These are phyloP conservation scores for Alternaria sp. DNA, from an alignment of 2,329 filamentous ascomycete genomes.

Conservation along the genomic window DNA sequence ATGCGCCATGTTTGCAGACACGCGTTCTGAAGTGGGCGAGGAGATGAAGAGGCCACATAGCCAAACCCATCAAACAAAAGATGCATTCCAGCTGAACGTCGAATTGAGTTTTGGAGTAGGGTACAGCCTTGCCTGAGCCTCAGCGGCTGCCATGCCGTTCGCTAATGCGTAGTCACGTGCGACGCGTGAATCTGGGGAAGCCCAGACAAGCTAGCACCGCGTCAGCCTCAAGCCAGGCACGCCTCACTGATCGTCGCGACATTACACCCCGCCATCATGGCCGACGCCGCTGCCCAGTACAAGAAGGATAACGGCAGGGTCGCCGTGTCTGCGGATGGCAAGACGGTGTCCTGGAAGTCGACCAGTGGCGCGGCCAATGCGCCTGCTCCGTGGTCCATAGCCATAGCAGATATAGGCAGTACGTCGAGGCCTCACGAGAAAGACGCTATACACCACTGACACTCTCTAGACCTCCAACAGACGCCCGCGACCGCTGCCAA, in stretches of 20 bases:
- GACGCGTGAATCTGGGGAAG: constrained; percentile 19
- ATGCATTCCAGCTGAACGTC: background rate
- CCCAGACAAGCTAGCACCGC: constrained; percentile 16
- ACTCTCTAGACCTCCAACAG: constrained; percentile 80
- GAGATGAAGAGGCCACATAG: background rate
- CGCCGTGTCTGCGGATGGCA: constrained; percentile 74
- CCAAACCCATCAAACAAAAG: too few relatives aligned
- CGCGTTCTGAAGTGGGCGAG: background rate
- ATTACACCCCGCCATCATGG: constrained; percentile 37
- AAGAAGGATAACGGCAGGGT: constrained; percentile 96
- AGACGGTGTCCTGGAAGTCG: constrained; percentile 82
- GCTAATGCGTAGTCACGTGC: constrained; percentile 19
- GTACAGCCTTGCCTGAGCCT: background rate
- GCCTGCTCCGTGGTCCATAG: constrained; percentile 70
- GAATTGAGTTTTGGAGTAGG: background rate
- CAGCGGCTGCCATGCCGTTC: background rate
- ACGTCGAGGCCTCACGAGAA: constrained; percentile 44
- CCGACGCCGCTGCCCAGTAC: constrained; percentile 62
- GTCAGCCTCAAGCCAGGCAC: background rate
- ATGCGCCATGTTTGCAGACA: background rate
- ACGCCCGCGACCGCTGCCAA: constrained; percentile 87
- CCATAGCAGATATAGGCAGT: constrained; percentile 83
- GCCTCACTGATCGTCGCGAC: background rate
- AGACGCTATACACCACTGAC: constrained; percentile 10
- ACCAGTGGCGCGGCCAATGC: constrained; percentile 58